Percentiles rank a stretch among this genome's conserved stretches.
Conservation (phyloP, 805 yeast species). For the Nakazawaea ernobii region DNA sequence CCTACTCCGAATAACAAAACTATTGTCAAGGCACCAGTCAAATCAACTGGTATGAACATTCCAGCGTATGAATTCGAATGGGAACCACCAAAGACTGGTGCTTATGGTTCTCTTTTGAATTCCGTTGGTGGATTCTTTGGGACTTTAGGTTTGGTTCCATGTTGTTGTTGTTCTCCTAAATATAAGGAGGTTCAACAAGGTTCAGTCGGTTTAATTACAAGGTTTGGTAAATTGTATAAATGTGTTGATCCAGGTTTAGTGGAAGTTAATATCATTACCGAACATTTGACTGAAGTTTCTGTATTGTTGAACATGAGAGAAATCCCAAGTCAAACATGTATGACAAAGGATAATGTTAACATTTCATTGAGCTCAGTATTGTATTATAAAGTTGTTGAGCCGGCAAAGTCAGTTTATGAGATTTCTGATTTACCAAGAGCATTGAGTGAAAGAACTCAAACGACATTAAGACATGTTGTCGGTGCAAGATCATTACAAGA, state of each 20-base stretch:
- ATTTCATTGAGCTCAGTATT: slow-evolving; percentile 60
- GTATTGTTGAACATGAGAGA: slow-evolving; percentile 56
- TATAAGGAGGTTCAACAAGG: slow-evolving; percentile 60
- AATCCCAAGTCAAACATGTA: slow-evolving; percentile 61
- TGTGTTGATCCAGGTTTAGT: slow-evolving; percentile 66
- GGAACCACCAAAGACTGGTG: slow-evolving; percentile 27
- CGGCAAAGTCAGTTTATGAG: slow-evolving; percentile 59
- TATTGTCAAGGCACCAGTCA: background rate
- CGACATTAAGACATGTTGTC: slow-evolving; percentile 66
- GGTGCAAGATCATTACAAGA: slow-evolving; percentile 65
- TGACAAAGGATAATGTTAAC: slow-evolving; percentile 66
- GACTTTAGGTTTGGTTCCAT: slow-evolving; percentile 46
- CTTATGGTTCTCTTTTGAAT: slow-evolving; percentile 32
- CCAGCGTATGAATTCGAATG: slow-evolving; percentile 28
- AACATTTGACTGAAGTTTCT: slow-evolving; percentile 42
- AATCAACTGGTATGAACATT: slow-evolving; percentile 3
- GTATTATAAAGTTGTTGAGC: slow-evolving; percentile 61
- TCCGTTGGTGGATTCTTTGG: slow-evolving; percentile 45
- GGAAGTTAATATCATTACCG: slow-evolving; percentile 61
- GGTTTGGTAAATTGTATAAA: slow-evolving; percentile 59
- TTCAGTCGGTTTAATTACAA: slow-evolving; percentile 60
- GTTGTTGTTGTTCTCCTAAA: slow-evolving; percentile 49
- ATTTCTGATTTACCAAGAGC: slow-evolving; percentile 50
- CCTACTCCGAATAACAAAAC: background rate
- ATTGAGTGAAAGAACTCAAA: slow-evolving; percentile 61